phyloP scores from a whole-genome alignment of 768 basidiomycete species.

The Nevesoporus exiguus region DNA sequence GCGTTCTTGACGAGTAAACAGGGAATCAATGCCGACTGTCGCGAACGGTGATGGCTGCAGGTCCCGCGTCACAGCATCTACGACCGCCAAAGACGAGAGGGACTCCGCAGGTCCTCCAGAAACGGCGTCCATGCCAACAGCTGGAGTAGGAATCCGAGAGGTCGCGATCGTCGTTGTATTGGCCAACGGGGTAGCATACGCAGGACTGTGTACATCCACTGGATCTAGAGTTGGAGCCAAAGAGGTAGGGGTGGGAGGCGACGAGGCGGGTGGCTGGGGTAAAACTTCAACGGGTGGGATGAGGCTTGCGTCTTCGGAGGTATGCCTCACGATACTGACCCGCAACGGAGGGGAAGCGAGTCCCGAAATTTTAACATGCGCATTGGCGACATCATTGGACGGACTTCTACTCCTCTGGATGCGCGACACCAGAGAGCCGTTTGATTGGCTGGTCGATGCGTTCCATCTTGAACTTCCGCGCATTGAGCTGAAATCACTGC shows the following conservation, averaged over 20 bases:
- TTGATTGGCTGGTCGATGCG: conserved; percentile 6
- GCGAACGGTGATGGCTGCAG: neutral
- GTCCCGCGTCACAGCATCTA: neutral
- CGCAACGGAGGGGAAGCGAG: neutral
- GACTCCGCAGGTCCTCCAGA: neutral
- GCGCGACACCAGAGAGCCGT: conserved; percentile 22
- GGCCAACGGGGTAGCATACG: neutral
- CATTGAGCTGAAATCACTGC: neutral
- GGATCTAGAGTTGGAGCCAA: neutral
- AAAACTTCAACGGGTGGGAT: conserved; percentile 34
- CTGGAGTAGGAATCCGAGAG: neutral
- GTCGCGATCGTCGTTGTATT: neutral
- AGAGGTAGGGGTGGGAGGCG: conserved; percentile 13
- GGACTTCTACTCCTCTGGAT: conserved; percentile 16
- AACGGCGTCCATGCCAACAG: neutral
- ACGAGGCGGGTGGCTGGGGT: conserved; percentile 16
- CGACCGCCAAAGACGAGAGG: neutral
- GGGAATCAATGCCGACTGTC: neutral
- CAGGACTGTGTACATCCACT: neutral
- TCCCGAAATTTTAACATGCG: neutral
- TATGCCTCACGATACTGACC: neutral
- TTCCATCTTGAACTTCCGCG: neutral
- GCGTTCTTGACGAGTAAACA: conserved; percentile 10
- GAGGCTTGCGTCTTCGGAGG: conserved; percentile 10
- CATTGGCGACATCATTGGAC: neutral